Conservation (phyloP, 371 early-diverging fungal genomes). For the Apophysomyces sp. region DNA sequence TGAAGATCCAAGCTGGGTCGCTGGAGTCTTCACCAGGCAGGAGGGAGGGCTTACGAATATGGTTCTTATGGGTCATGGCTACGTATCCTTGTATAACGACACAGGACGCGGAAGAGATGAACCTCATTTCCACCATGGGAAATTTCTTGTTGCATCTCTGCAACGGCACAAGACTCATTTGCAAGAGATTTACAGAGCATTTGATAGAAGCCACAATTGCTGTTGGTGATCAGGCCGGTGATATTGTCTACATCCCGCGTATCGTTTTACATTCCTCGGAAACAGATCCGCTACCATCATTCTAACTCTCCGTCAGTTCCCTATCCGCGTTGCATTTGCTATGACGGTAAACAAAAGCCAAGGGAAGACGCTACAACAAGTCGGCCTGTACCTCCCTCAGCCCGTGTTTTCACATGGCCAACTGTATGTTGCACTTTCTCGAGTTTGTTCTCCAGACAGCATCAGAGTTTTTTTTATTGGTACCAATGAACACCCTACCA, state of each 20-base stretch:
- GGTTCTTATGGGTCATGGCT: constrained; percentile 7
- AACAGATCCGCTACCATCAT: not conserved
- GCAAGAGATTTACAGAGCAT: not conserved
- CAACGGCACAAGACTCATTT: constrained; percentile 11
- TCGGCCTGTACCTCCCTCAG: constrained; percentile 13
- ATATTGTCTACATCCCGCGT: constrained; percentile 3
- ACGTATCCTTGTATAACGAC: constrained; percentile 17
- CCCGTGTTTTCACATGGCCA: constrained; percentile 18
- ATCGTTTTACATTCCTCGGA: not conserved
- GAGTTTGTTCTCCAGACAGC: not conserved
- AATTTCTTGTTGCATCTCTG: too few species aligned
- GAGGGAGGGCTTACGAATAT: too few species aligned
- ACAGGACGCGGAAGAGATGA: too few species aligned
- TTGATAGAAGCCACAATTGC: not conserved
- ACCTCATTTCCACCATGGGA: too few species aligned
- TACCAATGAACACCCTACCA: too few species aligned
- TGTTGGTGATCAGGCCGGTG: not conserved
- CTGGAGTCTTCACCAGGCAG: too few species aligned
- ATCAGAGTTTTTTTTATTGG: not conserved
- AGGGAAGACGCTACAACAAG: constrained; percentile 18
- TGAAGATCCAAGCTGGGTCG: too few species aligned
- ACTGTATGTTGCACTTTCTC: constrained; percentile 20
- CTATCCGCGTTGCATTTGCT: constrained; percentile 15
- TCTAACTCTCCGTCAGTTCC: constrained; percentile 16
- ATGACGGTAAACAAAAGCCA: constrained; percentile 31